phyloP scores from a whole-genome alignment of 1,284 basidiomycete species.

The Papiliotrema nemorosa region DNA sequence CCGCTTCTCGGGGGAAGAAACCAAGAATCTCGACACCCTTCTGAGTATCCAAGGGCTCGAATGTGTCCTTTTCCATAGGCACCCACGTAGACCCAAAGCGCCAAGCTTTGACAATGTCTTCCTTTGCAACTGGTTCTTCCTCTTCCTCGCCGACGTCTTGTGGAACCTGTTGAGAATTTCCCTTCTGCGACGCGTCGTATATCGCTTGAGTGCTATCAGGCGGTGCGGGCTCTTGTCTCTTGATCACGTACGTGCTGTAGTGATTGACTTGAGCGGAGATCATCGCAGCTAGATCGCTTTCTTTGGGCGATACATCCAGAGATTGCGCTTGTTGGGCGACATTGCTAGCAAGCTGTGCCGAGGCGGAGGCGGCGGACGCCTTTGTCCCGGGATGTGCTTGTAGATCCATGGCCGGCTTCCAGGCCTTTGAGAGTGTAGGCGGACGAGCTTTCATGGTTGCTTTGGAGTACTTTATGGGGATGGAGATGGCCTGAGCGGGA shows the following conservation, averaged over 20 bases:
- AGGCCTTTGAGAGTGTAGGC: conserved; percentile 78
- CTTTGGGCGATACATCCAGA: conserved; percentile 11
- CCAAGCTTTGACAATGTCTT: conserved; percentile 63
- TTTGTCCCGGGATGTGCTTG: conserved; percentile 22
- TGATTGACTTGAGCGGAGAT: conserved; percentile 46
- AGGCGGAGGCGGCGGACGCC: conserved; percentile 7
- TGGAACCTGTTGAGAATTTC: background rate
- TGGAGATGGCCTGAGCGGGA: conserved; percentile 66
- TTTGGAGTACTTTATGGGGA: conserved; percentile 76
- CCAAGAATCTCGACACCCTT: conserved; percentile 84
- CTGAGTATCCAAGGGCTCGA: conserved; percentile 64
- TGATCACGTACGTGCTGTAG: conserved; percentile 41
- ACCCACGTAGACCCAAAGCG: conserved; percentile 88
- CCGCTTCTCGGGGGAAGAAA: conserved; percentile 68
- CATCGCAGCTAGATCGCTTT: conserved; percentile 37
- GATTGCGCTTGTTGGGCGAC: conserved; percentile 25
- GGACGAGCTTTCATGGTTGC: conserved; percentile 71
- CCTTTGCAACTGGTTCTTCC: conserved; percentile 45
- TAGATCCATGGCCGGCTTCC: conserved; percentile 48
- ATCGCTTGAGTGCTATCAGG: background rate
- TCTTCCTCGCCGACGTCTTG: conserved; percentile 38
- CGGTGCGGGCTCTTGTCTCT: conserved; percentile 13
- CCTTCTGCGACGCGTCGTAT: background rate
- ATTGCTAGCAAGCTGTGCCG: conserved; percentile 26
- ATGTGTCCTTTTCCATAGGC: conserved; percentile 74